Conservation (phyloP, 1,284 basidiomycete species). For the Heterobasidion annosum region DNA sequence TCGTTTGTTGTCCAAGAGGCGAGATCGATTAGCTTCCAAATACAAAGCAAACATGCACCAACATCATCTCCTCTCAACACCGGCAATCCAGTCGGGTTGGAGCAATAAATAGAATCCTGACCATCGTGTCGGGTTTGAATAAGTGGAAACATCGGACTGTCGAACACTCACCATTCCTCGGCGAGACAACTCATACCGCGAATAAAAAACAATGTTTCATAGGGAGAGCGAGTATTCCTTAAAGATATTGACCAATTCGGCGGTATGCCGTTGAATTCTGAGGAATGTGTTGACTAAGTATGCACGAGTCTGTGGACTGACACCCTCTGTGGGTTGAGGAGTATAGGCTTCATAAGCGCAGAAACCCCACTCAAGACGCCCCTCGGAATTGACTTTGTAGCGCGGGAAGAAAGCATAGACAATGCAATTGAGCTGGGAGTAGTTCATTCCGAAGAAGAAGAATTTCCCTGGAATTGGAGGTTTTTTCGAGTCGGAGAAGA, state of each 20-base stretch:
- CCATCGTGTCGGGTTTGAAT: no score
- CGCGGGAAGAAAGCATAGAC: not conserved
- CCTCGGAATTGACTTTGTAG: not conserved
- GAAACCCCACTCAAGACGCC: not conserved
- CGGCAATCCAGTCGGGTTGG: no score
- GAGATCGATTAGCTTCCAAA: no score
- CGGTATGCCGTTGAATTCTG: not conserved
- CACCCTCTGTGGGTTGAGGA: not conserved
- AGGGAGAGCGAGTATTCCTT: constrained; percentile 12
- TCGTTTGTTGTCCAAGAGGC: no score
- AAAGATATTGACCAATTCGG: not conserved
- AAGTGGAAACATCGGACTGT: no score
- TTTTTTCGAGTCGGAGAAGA: not conserved
- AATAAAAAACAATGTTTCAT: no score
- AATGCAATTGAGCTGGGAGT: not conserved
- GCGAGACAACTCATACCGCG: no score
- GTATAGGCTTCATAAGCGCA: not conserved
- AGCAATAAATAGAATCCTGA: no score
- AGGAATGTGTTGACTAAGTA: not conserved
- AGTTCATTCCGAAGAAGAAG: not conserved
- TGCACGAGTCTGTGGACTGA: not conserved
- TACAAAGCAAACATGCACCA: no score
- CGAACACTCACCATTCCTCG: no score
- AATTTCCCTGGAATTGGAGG: not conserved
- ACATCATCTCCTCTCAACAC: no score